Base-by-base conservation (phyloP, 2,329 filamentous ascomycete genomes). In the Aspergillus sp. region DNA sequence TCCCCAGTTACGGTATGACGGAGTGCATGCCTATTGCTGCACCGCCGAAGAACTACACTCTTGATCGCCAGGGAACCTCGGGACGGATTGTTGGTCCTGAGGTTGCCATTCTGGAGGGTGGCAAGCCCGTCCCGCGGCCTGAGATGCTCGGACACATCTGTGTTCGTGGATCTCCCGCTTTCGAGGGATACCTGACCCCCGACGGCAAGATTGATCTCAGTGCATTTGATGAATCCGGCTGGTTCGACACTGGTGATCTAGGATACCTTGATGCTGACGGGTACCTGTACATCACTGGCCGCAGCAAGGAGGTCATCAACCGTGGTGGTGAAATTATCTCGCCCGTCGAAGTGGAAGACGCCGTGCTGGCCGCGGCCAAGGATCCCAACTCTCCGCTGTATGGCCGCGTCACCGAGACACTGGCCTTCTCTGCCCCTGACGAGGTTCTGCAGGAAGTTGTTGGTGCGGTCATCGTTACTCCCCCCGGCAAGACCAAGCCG, bases 1-100 rank as follows among this genome's bases (percentile, higher is more conserved):
- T 81, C 15, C 78, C 78, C 2, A 79, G 76, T 52, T 81, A 81
- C 53, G 78, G 77, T 15, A 80, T 81, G 78, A 81, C 78, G 1
- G 78, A 80, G 64, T 80, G 77, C 54, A 80, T 80, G 75, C 78
- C 77, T 0, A 80, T 80, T 42, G 77, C 75, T 2, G 78, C 76
- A 3, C 78, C 78, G 2, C 77, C 76, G 0, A 61, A 78, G n/a
- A 59, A 73, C 51, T 80, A 80, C 54, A 61, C 63, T 23, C 67
- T 80, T 4, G 75, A 79, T 46, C 73, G 74, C 3, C 67, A 72
- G 38, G 78, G 77, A 2, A 80, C 78, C 3, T 80, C 77, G 1
- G 78, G 78, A 22, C 60, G 77, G 43, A 72, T 69, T 23, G 72
- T 73, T 6, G 78, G 78, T 1, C 77, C 77, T 5, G 76, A 79